A percentile compares a stretch with the other conserved stretches of the same genome.
These are phyloP conservation scores for Marasmius oreades DNA, from an alignment of 1,284 basidiomycete species.

Conservation along the genomic window DNA sequence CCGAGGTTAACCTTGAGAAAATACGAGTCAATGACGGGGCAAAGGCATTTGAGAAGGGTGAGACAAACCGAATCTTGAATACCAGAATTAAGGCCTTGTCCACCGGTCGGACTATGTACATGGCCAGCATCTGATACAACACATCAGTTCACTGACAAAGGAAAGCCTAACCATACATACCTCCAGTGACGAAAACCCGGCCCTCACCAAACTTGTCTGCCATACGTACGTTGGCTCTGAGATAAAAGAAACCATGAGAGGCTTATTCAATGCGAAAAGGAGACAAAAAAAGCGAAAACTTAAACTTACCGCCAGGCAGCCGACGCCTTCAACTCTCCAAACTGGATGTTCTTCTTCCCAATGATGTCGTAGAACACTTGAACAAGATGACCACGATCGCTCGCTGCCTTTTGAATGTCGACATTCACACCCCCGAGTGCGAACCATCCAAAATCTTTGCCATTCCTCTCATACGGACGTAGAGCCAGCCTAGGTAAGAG, in stretches of 20 bases:
- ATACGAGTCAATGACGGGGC: not conserved
- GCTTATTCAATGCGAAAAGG: not conserved
- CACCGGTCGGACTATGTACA: not conserved
- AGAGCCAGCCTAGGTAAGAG: not conserved
- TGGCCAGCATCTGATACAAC: not conserved
- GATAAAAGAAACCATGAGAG: not conserved
- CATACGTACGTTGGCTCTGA: slow-evolving; percentile 12
- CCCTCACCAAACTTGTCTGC: not conserved
- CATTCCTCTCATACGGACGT: not conserved
- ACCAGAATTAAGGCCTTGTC: slow-evolving; percentile 33
- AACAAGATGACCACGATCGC: slow-evolving; percentile 26
- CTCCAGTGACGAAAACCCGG: not conserved
- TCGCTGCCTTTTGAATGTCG: slow-evolving; percentile 23
- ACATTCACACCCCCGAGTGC: slow-evolving; percentile 14
- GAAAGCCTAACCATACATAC: not conserved
- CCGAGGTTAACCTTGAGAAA: slow-evolving; percentile 32
- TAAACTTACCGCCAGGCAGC: slow-evolving; percentile 7
- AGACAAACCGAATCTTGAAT: slow-evolving; percentile 36
- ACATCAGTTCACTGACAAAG: not conserved
- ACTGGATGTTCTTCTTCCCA: slow-evolving; percentile 19
- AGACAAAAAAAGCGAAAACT: not conserved
- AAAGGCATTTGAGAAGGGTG: too few species aligned
- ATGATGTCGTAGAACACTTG: slow-evolving; percentile 28
- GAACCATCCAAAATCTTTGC: not conserved
- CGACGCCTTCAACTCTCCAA: slow-evolving; percentile 7